phyloP scores from a whole-genome alignment of 2,329 filamentous ascomycete genomes.

The Xylaria multiplex region DNA sequence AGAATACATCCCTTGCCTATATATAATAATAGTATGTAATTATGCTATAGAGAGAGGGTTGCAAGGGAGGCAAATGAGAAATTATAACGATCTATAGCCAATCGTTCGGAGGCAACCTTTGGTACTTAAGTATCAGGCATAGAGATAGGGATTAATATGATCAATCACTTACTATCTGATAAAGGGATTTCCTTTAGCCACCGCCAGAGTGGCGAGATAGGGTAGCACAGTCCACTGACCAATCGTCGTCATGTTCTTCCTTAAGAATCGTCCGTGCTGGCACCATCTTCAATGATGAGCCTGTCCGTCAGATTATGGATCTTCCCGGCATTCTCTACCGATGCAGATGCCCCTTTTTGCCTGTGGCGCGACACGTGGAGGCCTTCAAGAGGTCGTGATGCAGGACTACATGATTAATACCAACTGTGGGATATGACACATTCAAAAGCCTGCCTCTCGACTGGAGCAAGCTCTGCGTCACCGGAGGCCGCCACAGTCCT shows the following conservation, averaged over 20 bases:
- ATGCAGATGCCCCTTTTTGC: background rate
- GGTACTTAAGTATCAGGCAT: background rate
- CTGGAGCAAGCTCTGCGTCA: background rate
- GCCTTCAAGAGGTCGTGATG: background rate
- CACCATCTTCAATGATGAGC: background rate
- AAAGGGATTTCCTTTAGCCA: background rate
- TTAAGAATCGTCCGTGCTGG: background rate
- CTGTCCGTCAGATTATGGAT: background rate
- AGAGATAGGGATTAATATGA: background rate
- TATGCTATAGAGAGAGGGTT: background rate
- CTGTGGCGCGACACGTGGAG: conserved; percentile 3
- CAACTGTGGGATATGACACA: background rate
- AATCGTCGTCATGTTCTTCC: background rate
- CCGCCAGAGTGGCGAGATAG: conserved; percentile 20
- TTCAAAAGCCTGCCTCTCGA: background rate
- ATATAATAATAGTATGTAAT: background rate
- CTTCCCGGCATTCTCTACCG: background rate
- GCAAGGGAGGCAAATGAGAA: background rate
- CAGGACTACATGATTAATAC: background rate
- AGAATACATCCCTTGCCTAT: background rate
- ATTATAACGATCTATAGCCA: background rate
- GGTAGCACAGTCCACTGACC: background rate
- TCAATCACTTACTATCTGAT: conserved; percentile 2
- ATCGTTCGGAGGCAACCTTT: background rate
- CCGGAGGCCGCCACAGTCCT: background rate